phyloP scores from a whole-genome alignment of 106 monocot species.

The Allium sativum region DNA sequence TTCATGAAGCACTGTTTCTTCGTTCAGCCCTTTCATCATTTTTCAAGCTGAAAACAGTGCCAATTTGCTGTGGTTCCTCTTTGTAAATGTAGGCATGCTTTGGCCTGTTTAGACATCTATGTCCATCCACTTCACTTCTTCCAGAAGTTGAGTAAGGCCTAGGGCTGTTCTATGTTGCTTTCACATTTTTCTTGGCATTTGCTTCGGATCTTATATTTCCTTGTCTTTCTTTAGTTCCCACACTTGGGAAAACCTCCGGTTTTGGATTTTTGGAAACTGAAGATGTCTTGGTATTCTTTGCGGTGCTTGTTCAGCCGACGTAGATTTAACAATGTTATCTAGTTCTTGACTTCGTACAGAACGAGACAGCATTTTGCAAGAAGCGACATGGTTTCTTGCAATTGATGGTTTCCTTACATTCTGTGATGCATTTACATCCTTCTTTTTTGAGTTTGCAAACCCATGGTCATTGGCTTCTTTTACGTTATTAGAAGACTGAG shows the following conservation, averaged over 20 bases:
- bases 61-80: conserved; percentile 16
- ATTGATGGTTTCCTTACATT: conserved; percentile 12
- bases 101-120: conserved; percentile 22
- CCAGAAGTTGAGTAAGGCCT: conserved; percentile 6
- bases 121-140: conserved; percentile 13
- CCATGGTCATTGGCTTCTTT: conserved; percentile 27
- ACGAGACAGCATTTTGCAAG: conserved; percentile 12
- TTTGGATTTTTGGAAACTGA: conserved; percentile 14
- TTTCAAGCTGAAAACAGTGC: conserved; percentile 37
- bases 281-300: conserved; percentile 6
- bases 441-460: conserved; percentile 19
- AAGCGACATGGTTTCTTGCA: conserved; percentile 13
- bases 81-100: conserved; percentile 8
- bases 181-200: conserved; percentile 15
- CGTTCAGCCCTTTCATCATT: conserved; percentile 66
- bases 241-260: conserved; percentile 22
- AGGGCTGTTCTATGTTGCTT: conserved; percentile 12
- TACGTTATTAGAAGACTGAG: conserved; percentile 27
- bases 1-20: conserved; percentile 56
- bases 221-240: conserved; percentile 19
- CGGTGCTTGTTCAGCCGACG: conserved; percentile 14
- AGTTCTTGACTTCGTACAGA: conserved; percentile 14
- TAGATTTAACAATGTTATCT: conserved; percentile 7
- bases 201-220: conserved; percentile 13
- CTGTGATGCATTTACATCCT: conserved; percentile 18